phyloP scores from a whole-genome alignment of 495 filamentous ascomycete species.

The Aspergillus diversus region DNA sequence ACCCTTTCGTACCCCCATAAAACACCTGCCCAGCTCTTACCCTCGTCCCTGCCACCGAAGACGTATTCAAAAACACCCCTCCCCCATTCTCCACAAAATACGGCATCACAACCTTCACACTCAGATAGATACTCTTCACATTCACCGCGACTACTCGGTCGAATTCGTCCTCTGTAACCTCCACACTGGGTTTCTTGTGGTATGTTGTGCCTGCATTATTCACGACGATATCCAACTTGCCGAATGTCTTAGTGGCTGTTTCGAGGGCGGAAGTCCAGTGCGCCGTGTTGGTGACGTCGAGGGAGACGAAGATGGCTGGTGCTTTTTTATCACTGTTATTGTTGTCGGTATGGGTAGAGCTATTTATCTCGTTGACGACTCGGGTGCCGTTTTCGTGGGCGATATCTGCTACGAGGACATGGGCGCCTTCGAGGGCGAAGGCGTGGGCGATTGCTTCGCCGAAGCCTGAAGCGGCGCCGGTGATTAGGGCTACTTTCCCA shows the following conservation, averaged over 20 bases:
- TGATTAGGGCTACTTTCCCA: conserved; percentile 55
- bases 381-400: conserved; percentile 22
- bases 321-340: not conserved
- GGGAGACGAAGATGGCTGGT: conserved; percentile 19
- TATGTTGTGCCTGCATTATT: conserved; percentile 33
- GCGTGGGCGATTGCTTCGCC: conserved; percentile 51
- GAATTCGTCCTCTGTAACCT: conserved; percentile 62
- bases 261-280: conserved; percentile 24
- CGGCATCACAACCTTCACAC: conserved; percentile 52
- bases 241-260: conserved; percentile 21
- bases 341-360: not conserved
- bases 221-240: conserved; percentile 32
- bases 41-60: conserved; percentile 57
- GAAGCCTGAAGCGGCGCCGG: conserved; percentile 54
- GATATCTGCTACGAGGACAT: conserved; percentile 55
- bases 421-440: conserved; percentile 51
- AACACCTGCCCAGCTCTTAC: conserved; percentile 61
- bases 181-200: conserved; percentile 48
- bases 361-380: conserved; percentile 10
- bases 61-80: conserved; percentile 60
- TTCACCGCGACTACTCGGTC: conserved; percentile 59
- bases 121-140: conserved; percentile 55
- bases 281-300: conserved; percentile 27
- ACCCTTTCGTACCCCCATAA: conserved; percentile 64
- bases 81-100: conserved; percentile 47